phyloP scores from a whole-genome alignment of 108 stramenopile genomes.

The Pinguiococcus pyrenoidosus region DNA sequence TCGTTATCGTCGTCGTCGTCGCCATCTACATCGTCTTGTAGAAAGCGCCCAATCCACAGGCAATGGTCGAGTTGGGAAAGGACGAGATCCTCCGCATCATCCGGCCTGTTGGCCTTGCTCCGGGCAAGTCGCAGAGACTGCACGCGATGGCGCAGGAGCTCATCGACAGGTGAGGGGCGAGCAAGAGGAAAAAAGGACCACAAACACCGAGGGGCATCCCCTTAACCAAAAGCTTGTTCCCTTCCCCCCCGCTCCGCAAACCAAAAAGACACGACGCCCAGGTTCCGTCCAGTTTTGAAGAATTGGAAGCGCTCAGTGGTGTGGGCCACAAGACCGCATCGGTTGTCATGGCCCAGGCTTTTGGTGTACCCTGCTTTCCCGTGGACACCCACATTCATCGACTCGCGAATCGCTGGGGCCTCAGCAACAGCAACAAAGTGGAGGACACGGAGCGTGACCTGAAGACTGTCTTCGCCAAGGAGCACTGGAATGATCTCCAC shows the following conservation, averaged over 20 bases:
- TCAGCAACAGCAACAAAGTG: slow-evolving; percentile 16
- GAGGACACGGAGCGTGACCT: slow-evolving; percentile 7
- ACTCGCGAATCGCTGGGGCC: slow-evolving; percentile 31
- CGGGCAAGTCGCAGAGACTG: too few species aligned
- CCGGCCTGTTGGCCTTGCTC: too few species aligned
- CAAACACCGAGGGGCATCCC: too few species aligned
- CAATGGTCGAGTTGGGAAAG: slow-evolving; percentile 17
- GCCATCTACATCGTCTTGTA: too few species aligned
- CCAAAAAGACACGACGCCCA: too few species aligned
- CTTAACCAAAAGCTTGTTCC: neutral
- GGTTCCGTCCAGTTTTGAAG: too few species aligned
- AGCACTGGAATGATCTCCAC: slow-evolving; percentile 15
- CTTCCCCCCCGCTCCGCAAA: too few species aligned
- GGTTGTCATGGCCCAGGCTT: slow-evolving; percentile 29
- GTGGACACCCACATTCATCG: slow-evolving; percentile 39
- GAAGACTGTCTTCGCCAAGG: slow-evolving; percentile 2
- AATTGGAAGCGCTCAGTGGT: neutral
- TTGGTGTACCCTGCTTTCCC: slow-evolving; percentile 22
- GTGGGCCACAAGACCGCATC: slow-evolving; percentile 34
- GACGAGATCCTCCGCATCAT: slow-evolving; percentile 6
- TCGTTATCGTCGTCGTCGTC: too few species aligned
- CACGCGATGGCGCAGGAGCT: too few species aligned
- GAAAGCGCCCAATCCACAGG: slow-evolving; percentile 14
- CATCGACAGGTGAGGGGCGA: too few species aligned
- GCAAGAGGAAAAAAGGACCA: too few species aligned